Percentiles rank a stretch among this genome's conserved stretches.
These are phyloP conservation scores for Sugiyamaella paludigena DNA, from an alignment of 1,139 yeast species.

Conservation along the genomic window DNA sequence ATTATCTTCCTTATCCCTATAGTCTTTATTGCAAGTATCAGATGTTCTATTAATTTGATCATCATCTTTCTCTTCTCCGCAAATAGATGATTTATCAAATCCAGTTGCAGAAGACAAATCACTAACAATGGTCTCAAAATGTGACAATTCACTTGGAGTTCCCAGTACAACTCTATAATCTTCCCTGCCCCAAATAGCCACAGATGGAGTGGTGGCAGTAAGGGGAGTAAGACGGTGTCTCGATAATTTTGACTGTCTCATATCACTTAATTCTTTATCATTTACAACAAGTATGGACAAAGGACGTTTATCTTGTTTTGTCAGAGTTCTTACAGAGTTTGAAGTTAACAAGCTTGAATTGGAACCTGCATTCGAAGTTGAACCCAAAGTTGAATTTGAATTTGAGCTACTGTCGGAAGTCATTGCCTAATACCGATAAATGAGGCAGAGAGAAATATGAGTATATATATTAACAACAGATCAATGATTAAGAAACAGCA, in stretches of 20 bases:
- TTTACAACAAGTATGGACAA: neutral
- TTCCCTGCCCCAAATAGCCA: slow-evolving; percentile 20
- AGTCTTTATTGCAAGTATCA: too few species aligned
- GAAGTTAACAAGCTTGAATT: too few species aligned
- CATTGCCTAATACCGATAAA: too few species aligned
- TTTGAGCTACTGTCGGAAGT: too few species aligned
- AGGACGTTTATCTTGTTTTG: too few species aligned
- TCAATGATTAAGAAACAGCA: too few species aligned
- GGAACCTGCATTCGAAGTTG: too few species aligned
- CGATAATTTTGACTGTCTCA: slow-evolving; percentile 13
- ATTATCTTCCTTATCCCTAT: neutral
- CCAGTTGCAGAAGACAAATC: neutral
- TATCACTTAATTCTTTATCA: slow-evolving; percentile 9
- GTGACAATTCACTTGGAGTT: slow-evolving; percentile 1
- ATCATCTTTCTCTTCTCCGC: neutral
- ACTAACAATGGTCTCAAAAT: neutral
- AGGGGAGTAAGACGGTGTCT: slow-evolving; percentile 18
- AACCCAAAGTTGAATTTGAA: too few species aligned
- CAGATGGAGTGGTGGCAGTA: slow-evolving; percentile 28
- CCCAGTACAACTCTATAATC: neutral
- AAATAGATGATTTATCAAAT: slow-evolving; percentile 1
- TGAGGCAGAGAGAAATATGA: too few species aligned
- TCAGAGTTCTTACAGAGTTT: too few species aligned
- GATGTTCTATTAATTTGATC: neutral
- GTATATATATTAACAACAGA: too few species aligned